These are phyloP conservation scores for Pezizomycotina sp. DNA, from an alignment of 2,329 filamentous ascomycete species.

Conservation along the genomic window DNA sequence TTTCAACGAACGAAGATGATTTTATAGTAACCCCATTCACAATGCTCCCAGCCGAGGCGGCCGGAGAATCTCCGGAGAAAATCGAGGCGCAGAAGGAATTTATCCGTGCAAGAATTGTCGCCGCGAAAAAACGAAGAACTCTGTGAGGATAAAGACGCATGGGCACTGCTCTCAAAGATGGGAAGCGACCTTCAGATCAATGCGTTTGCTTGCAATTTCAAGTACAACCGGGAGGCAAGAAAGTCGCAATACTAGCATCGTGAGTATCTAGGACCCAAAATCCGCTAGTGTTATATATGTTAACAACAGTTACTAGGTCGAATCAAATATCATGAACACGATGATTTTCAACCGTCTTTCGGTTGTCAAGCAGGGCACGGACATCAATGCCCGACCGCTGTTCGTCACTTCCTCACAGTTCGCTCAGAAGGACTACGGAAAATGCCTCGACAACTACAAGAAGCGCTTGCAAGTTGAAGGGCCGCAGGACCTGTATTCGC, in stretches of 20 bases:
- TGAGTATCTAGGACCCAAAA: not conserved
- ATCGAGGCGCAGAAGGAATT: conserved; percentile 30
- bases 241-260: conserved; percentile 20
- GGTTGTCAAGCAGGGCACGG: conserved; percentile 30
- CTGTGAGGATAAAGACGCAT: conserved; percentile 27
- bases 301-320: conserved; percentile 27
- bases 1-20: conserved; percentile 27
- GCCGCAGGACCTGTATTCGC: conserved; percentile 31
- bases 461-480: conserved; percentile 29
- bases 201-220: conserved; percentile 34
- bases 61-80: conserved; percentile 21
- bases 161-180: conserved; percentile 30
- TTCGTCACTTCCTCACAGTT: conserved; percentile 35
- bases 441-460: conserved; percentile 32
- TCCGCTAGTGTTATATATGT: not conserved
- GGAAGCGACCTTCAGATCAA: conserved; percentile 37
- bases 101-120: conserved; percentile 31
- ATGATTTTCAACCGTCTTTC: conserved; percentile 32
- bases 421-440: conserved; percentile 30
- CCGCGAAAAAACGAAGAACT: conserved; percentile 30
- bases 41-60: conserved; percentile 29
- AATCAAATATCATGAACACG: conserved; percentile 36
- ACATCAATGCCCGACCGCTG: conserved; percentile 31
- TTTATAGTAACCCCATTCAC: conserved; percentile 34
- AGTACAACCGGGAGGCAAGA: conserved; percentile 30